These are phyloP conservation scores for Alternaria burnsii DNA, from an alignment of 2,329 filamentous ascomycete species.

Conservation along the genomic window DNA sequence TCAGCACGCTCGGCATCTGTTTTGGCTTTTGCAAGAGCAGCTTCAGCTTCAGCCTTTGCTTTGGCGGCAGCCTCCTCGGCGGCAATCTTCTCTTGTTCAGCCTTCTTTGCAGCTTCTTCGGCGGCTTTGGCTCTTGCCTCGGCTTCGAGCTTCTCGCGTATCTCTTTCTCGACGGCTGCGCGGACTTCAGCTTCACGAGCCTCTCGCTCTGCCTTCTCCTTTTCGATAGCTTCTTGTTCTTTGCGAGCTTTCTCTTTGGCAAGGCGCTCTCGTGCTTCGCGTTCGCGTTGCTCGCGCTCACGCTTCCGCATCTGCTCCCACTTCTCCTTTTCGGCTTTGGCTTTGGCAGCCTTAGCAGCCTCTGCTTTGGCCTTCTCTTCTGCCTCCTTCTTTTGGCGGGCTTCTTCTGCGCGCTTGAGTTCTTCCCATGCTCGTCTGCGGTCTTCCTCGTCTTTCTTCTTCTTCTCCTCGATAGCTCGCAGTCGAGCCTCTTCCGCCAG, in stretches of 20 bases:
- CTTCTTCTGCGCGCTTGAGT: slow-evolving; percentile 49
- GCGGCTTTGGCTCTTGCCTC: slow-evolving; percentile 50
- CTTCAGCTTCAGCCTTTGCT: slow-evolving; percentile 41
- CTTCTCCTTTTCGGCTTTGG: slow-evolving; percentile 60
- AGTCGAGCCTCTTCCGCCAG: slow-evolving; percentile 52
- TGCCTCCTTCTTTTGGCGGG: slow-evolving; percentile 39
- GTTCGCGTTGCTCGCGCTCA: slow-evolving; percentile 59
- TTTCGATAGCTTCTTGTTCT: slow-evolving; percentile 53
- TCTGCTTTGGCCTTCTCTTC: slow-evolving; percentile 59
- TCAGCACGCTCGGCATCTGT: slow-evolving; percentile 42
- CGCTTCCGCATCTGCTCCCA: slow-evolving; percentile 60
- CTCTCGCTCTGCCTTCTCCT: slow-evolving; percentile 51
- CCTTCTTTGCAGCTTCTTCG: slow-evolving; percentile 49
- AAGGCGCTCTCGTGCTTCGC: slow-evolving; percentile 57
- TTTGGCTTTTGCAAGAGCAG: slow-evolving; percentile 45
- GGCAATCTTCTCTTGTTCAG: slow-evolving; percentile 49
- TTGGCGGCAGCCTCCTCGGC: slow-evolving; percentile 41
- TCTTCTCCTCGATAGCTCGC: slow-evolving; percentile 55
- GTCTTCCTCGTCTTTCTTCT: slow-evolving; percentile 54
- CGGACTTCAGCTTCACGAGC: slow-evolving; percentile 48
- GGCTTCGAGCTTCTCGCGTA: slow-evolving; percentile 52
- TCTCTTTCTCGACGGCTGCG: slow-evolving; percentile 53
- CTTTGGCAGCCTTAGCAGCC: slow-evolving; percentile 55
- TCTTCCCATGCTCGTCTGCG: slow-evolving; percentile 57
- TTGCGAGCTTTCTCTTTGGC: slow-evolving; percentile 52